Evolutionary conservation across 345 rosid species (phyloP), one percentile per base, ranked within the genome.

Genomic region (Trapa bicornis): DNA sequence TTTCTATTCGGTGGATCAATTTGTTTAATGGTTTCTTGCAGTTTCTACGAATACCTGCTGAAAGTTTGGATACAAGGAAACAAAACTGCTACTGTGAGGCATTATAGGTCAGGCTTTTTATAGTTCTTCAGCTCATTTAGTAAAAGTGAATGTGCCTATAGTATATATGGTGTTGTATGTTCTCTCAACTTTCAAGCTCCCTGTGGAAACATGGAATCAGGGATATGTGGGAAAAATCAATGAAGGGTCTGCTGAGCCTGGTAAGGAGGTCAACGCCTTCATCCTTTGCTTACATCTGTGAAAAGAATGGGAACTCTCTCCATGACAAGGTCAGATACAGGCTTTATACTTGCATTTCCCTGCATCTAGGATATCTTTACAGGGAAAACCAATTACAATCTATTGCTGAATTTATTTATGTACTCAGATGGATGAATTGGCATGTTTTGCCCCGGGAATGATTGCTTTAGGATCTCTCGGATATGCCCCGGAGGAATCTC

Each of bases 381-480:
- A 54, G 50, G 7, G 11, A 29, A 4, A 22, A 43, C 7, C 52
- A 41, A 41, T 32, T 11, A 22, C 22, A 41, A 8, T n/a, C 37
- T 47, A 45, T 32, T 45, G 47, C 64, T 64, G 42, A 17, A 67
- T 57, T 36, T 64, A 41, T 5, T 48, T n/a, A 54, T 35, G 29
- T 58, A 5, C 75, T 80, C 80, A 94, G 99, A 94, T 94, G 99
- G 99, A 94, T 83, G 99, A 94, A 76, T 75, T 94, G 71, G 99
- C 99, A 12, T 94, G 99, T 85, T 94, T 94, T 83, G 96, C 89
- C 75, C 97, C 99, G 16, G 99, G 99, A 79, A 94, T 94, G 97
- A 71, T 94, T 76, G 99, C 96, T 78, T 80, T 94, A 77, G 99
- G 99, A 81, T 87, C 97, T 3, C 75, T 72, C 72, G 97, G 93